phyloP scores from a whole-genome alignment of 2,329 filamentous ascomycete genomes.

The Talaromyces sp. region DNA sequence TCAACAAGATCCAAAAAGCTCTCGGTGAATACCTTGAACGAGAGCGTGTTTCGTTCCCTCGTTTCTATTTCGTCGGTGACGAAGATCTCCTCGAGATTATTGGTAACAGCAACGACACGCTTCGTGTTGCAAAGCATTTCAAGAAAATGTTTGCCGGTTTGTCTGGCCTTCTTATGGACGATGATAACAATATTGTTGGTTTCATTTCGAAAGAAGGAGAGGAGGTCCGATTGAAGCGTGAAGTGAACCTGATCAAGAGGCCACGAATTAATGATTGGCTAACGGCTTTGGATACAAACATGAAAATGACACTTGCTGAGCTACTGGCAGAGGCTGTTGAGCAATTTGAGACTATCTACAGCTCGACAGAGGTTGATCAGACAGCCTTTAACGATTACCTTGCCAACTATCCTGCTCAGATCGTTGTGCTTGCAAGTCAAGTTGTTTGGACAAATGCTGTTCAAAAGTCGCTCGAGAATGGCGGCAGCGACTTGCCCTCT shows the following conservation, averaged over 20 bases:
- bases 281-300: constrained; percentile 81
- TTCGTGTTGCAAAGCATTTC: constrained; percentile 96
- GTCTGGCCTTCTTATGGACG: constrained; percentile 82
- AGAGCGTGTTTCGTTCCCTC: constrained; percentile 92
- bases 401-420: constrained; percentile 78
- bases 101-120: constrained; percentile 95
- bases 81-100: constrained; percentile 99
- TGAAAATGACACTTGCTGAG: constrained; percentile 92
- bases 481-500: constrained; percentile 61
- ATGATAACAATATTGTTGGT: constrained; percentile 81
- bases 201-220: constrained; percentile 96
- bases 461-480: constrained; percentile 66
- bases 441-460: constrained; percentile 89
- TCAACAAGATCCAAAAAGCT: constrained; percentile 99
- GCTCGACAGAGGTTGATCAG: constrained; percentile 62
- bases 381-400: constrained; percentile 74
- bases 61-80: constrained; percentile 99
- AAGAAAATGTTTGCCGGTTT: constrained; percentile 99
- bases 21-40: constrained; percentile 97
- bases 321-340: constrained; percentile 79
- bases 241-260: constrained; percentile 86
- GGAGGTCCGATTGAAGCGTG: constrained; percentile 76
- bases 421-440: constrained; percentile 91
- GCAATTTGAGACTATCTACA: constrained; percentile 73
- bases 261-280: constrained; percentile 99